Evolutionary conservation across 1,139 yeast genomes (phyloP), one percentile per base, ranked within the genome.

Genomic region (Saccharomyces hybrid): DNA sequence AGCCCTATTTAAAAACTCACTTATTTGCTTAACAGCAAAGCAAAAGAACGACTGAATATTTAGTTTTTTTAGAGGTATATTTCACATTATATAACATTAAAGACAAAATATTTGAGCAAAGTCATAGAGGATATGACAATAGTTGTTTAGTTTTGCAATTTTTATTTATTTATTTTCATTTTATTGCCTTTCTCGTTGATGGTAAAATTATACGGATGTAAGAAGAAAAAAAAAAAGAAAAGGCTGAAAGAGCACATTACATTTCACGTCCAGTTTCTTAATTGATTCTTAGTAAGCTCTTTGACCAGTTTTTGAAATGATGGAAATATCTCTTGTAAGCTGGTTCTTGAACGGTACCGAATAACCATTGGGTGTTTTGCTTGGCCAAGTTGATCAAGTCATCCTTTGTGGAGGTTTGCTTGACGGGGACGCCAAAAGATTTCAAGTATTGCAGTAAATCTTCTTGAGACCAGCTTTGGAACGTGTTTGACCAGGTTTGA

Each of bases 401-500:
- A 47, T 76, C 75, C 58, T 76, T 77, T 54, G 71, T 71, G 55
- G 73, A 66, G n/a, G 68, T 68, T n/a, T 62, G 53, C 28, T 70
- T 68, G 42, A 76, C 68, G 47, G 72, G 70, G 53, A 76, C 70
- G 5, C 87, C 87, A 65, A 77, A 82, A 6, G 79, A 73, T 47
- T 74, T 71, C 54, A 84, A 69, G 67, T 82, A 84, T 29, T 75
- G 73, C 61, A 71, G 75, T 60, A 84, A 70, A 60, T 84, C 88
- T 32, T 77, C 75, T 46, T 75, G 76, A 25, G 81, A 72, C 83
- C 85, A 83, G 38, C 75, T 69, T 49, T 75, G 74, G 61, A 80
- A 78, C 8, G 75, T 70, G 48, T 73, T 73, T 49, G 71, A 70
- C 55, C 66, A 62, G 6, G 57, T 61, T 28, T 60, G 56, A 3